These are phyloP conservation scores for Dryas alaskensis DNA, from an alignment of 306 rosid species.

Conservation along the genomic window DNA sequence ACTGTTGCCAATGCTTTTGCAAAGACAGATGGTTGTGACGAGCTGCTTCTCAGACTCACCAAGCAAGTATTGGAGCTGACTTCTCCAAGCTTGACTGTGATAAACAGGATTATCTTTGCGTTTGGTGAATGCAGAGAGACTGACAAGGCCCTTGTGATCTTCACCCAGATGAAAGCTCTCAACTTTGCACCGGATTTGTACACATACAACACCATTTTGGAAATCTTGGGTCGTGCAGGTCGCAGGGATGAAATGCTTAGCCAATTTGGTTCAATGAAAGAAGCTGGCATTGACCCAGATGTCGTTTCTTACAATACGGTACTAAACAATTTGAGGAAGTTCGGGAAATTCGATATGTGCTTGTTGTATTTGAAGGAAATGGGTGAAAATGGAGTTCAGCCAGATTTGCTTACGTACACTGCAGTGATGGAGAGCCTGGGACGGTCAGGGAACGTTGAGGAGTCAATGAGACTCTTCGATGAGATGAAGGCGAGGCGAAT, in stretches of 20 bases:
- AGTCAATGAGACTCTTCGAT: constrained; percentile 49
- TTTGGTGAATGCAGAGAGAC: constrained; percentile 61
- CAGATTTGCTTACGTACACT: constrained; percentile 73
- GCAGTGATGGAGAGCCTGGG: constrained; percentile 66
- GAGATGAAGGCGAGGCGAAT: constrained; percentile 66
- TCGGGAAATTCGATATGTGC: constrained; percentile 63
- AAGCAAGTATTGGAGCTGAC: constrained; percentile 42
- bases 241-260: constrained; percentile 50
- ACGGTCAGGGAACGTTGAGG: constrained; percentile 65
- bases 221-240: constrained; percentile 67
- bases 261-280: constrained; percentile 53
- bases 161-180: constrained; percentile 44
- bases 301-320: constrained; percentile 66
- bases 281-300: constrained; percentile 54
- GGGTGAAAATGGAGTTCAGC: constrained; percentile 52
- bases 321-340: constrained; percentile 62
- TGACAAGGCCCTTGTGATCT: constrained; percentile 65
- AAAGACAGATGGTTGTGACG: constrained; percentile 35
- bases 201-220: constrained; percentile 64
- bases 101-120: constrained; percentile 62
- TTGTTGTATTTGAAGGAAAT: constrained; percentile 56
- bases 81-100: constrained; percentile 40
- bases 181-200: constrained; percentile 47
- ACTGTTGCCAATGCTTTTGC: constrained; percentile 58
- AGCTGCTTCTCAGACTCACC: constrained; percentile 41